These are phyloP conservation scores for Alternaria burnsii DNA, from an alignment of 2,329 filamentous ascomycete genomes.

Conservation along the genomic window DNA sequence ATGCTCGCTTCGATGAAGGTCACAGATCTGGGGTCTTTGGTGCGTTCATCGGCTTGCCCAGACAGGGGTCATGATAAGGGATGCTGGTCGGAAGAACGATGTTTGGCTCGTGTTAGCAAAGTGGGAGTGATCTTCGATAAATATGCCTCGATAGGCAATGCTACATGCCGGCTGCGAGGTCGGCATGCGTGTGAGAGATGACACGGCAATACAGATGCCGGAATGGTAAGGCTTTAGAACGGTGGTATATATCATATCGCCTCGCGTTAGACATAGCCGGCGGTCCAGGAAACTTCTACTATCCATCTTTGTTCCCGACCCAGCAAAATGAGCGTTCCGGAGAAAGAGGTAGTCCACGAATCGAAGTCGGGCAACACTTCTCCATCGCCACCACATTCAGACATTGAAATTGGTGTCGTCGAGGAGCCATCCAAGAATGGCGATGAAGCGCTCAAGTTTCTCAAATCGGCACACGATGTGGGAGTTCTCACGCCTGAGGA, in stretches of 20 bases:
- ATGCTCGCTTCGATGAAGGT: neutral
- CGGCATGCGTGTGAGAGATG: slow-evolving; percentile 7
- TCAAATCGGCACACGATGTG: slow-evolving; percentile 27
- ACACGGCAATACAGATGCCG: slow-evolving; percentile 1
- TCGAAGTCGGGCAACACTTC: slow-evolving; percentile 6
- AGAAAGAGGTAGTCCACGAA: slow-evolving; percentile 1
- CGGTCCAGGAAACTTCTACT: neutral
- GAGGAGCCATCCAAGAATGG: slow-evolving; percentile 23
- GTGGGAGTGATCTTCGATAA: slow-evolving; percentile 4
- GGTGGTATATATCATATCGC: neutral
- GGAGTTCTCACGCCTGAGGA: slow-evolving; percentile 23
- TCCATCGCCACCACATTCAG: slow-evolving; percentile 4
- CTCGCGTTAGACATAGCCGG: neutral
- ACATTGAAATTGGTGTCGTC: slow-evolving; percentile 22
- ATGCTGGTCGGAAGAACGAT: neutral
- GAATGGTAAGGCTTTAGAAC: neutral
- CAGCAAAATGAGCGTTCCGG: neutral
- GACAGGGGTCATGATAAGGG: slow-evolving; percentile 13
- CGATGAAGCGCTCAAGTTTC: slow-evolving; percentile 37
- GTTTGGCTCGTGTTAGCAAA: neutral
- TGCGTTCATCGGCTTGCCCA: slow-evolving; percentile 3
- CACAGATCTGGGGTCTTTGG: slow-evolving; percentile 3
- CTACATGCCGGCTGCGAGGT: slow-evolving; percentile 1
- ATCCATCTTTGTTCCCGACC: neutral
- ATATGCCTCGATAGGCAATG: slow-evolving; percentile 2